Evolutionary conservation across 148 eudicot genomes (phyloP).

Genomic region (Rhododendron simsii): DNA sequence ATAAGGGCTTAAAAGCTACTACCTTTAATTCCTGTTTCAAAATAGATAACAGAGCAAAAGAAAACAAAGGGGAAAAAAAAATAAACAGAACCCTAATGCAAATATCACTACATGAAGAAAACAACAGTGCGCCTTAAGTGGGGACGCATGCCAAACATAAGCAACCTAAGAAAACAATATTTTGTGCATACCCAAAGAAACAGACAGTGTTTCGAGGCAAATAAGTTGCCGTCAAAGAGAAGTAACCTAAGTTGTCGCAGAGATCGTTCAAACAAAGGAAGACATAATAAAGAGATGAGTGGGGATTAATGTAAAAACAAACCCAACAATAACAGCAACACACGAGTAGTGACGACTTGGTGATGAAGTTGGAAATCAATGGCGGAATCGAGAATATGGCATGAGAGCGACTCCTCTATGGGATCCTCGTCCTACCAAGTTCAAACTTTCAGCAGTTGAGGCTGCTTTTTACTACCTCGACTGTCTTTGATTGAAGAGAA

Average conservation of each 20-base stretch:
- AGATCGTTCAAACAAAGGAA: background rate
- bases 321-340: background rate
- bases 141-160: background rate
- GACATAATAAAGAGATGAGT: background rate
- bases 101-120: background rate
- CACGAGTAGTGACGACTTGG: background rate
- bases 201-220: background rate
- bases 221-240: background rate
- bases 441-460: background rate
- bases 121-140: background rate
- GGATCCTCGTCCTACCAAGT: background rate
- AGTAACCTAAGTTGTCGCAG: background rate
- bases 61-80: background rate
- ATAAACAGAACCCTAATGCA: background rate
- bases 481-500: background rate
- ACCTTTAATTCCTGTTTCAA: background rate
- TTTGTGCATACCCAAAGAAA: background rate
- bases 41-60: background rate
- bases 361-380: background rate
- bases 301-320: background rate
- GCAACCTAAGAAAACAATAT: background rate
- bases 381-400: background rate
- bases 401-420: background rate
- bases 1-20: background rate
- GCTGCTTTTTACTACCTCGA: background rate